phyloP scores from a whole-genome alignment of 805 yeast genomes.

The Wickerhamiella shivajii region DNA sequence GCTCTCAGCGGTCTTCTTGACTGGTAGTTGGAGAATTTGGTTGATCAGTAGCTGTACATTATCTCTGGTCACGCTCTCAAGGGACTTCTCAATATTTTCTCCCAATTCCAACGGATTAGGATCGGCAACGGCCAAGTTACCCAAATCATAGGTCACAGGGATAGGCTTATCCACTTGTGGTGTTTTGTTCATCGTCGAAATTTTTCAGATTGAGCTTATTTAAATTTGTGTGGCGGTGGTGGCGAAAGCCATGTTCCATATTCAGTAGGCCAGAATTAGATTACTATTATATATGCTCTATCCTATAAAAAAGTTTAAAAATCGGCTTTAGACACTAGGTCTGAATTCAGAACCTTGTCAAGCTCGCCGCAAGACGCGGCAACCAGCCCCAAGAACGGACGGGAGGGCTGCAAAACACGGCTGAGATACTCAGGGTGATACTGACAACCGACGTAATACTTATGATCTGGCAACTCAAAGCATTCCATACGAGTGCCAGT shows the following conservation, averaged over 20 bases:
- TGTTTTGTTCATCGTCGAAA: constrained; percentile 13
- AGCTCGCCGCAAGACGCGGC: constrained; percentile 86
- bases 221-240: too few relatives aligned
- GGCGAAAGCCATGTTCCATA: too few relatives aligned
- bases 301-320: neutral
- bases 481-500: constrained; percentile 85
- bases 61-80: constrained; percentile 64
- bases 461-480: constrained; percentile 72
- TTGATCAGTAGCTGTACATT: constrained; percentile 83
- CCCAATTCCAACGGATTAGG: constrained; percentile 66
- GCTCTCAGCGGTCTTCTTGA: constrained; percentile 71
- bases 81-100: constrained; percentile 36
- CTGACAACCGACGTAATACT: constrained; percentile 88
- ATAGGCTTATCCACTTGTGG: constrained; percentile 65
- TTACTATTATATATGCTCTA: neutral
- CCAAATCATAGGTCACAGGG: constrained; percentile 79
- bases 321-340: constrained; percentile 5
- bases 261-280: too few relatives aligned
- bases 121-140: constrained; percentile 82
- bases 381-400: constrained; percentile 89
- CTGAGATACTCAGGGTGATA: constrained; percentile 97
- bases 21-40: constrained; percentile 80
- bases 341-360: constrained; percentile 33
- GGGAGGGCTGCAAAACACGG: constrained; percentile 90
- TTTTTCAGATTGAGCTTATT: too few relatives aligned